Base-by-base conservation (phyloP, 768 basidiomycete species). In the Rhodotorula paludigena region DNA sequence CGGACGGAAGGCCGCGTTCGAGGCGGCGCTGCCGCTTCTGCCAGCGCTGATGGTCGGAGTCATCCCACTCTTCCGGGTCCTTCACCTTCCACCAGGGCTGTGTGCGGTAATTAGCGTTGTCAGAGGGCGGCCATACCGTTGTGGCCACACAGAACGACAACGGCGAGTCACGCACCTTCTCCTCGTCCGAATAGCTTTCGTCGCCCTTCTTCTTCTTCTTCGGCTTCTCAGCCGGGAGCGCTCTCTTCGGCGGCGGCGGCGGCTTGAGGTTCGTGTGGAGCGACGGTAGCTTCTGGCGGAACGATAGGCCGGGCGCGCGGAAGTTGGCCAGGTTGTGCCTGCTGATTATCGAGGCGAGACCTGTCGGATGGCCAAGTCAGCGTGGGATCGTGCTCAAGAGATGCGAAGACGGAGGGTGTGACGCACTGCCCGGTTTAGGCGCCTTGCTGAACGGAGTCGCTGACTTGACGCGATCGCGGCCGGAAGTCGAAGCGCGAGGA, bases 121-220 rank as follows among this genome's bases (percentile, higher is more conserved):
- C 21, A 44, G n/a, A 42, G 42, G 8, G 42, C 14, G 35, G 23
- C 5, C 15, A 2, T 20, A 16, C 20, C 9, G 28, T n/a, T n/a
- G n/a, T n/a, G n/a, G n/a, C n/a, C n/a, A n/a, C n/a, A n/a, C n/a
- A n/a, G n/a, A n/a, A n/a, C n/a, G n/a, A n/a, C 5, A 25, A 25
- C 5, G 2, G 44, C 11, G n/a, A 15, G 12, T 45, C 21, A 32
- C 63, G 49, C 45, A 73, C 73, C 64, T 75, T 75, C 49, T 75
- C 74, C 51, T 74, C 68, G 28, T 71, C 70, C 32, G 70, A 71
- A 32, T 59, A 67, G 48, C 60, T 62, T 42, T 68, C 61, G 25
- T 71, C 66, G 20, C 65, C 66, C 56, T 68, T 66, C 64, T 71
- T 71, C 54, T 66, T 65, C 64, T 71, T 71, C 64, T 51, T 63